Evolutionary conservation across 495 filamentous ascomycete species (phyloP), one percentile per base, ranked within the genome.

Genomic region (Talaromyces trachyspermus): DNA sequence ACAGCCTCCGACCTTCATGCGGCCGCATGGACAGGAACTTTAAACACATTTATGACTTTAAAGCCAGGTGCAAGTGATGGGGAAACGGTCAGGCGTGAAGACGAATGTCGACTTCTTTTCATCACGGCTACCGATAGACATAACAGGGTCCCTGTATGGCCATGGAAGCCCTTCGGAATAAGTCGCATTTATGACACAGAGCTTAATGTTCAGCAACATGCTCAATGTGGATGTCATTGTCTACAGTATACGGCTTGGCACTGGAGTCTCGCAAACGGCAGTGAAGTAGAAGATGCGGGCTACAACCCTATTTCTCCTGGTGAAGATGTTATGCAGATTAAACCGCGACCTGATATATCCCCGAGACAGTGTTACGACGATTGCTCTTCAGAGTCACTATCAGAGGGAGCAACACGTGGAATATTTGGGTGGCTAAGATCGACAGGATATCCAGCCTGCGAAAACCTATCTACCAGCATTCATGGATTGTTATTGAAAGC

Each of bases 31-130:
- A 55, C 54, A 0, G 49, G 48, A 38, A 58, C 40, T 26, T 23
- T 19, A 30, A 54, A 61, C 35, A 49, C 57, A 15, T 62, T 62
- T 43, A 22, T 62, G 37, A 59, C 57, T 10, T 50, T 26, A 1
- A 20, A 49, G 27, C 20, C 42, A 10, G 44, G 50, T 0, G 7
- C 8, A 5, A 48, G n/a, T 45, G 18, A 52, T 46, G 49, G 39
- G 19, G 38, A 54, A 42, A 44, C 24, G 2, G 59, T 62, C 33
- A 36, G 43, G 10, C 50, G 54, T 11, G 59, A 60, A 5, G 59
- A 65, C 19, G 54, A 62, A 47, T 60, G 55, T 18, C 59, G 59
- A 9, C 43, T 64, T 7, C 36, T 62, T 37, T 64, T 59, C 15
- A 56, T 59, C 9, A 60, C 52, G 18, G 51, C 51, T 20, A 46